These are phyloP conservation scores for Paraconiothyrium sp. DNA, from an alignment of 2,329 filamentous ascomycete genomes.

Conservation along the genomic window DNA sequence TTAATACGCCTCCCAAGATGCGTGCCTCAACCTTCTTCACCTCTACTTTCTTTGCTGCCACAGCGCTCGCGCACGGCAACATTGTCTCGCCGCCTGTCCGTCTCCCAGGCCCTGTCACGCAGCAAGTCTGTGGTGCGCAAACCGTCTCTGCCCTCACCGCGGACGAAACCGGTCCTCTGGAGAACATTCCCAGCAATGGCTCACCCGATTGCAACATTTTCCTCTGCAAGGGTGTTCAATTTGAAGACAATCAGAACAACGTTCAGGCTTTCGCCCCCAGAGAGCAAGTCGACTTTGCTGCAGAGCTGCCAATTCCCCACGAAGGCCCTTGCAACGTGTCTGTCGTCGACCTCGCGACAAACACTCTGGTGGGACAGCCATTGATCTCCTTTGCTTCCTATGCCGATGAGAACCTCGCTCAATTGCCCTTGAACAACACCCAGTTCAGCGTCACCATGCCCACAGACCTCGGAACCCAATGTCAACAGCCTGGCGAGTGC, in stretches of 20 bases:
- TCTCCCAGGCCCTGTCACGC: conserved; percentile 60
- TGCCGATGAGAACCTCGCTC: conserved; percentile 41
- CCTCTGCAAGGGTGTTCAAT: conserved; percentile 68
- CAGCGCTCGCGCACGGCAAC: conserved; percentile 63
- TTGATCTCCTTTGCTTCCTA: conserved; percentile 38
- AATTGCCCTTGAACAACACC: conserved; percentile 55
- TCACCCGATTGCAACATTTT: conserved; percentile 60
- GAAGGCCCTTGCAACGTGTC: conserved; percentile 67
- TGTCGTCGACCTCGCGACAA: conserved; percentile 64
- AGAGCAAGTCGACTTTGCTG: conserved; percentile 55
- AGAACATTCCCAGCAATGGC: conserved; percentile 60
- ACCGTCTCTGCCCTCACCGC: conserved; percentile 61
- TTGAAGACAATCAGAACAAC: conserved; percentile 64
- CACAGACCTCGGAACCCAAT: conserved; percentile 54
- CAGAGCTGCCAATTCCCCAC: conserved; percentile 62
- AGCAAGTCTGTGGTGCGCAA: conserved; percentile 61
- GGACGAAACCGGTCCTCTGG: conserved; percentile 54
- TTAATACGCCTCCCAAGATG: conserved; percentile 38
- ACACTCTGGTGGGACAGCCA: conserved; percentile 59
- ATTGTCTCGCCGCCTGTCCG: conserved; percentile 61
- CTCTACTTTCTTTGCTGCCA: conserved; percentile 49
- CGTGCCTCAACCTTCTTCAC: conserved; percentile 31
- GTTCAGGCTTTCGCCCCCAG: conserved; percentile 60
- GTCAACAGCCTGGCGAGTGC: conserved; percentile 58
- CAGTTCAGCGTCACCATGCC: conserved; percentile 64